phyloP scores from a whole-genome alignment of 1,284 basidiomycete species.

The Paramarasmius palmivorus region DNA sequence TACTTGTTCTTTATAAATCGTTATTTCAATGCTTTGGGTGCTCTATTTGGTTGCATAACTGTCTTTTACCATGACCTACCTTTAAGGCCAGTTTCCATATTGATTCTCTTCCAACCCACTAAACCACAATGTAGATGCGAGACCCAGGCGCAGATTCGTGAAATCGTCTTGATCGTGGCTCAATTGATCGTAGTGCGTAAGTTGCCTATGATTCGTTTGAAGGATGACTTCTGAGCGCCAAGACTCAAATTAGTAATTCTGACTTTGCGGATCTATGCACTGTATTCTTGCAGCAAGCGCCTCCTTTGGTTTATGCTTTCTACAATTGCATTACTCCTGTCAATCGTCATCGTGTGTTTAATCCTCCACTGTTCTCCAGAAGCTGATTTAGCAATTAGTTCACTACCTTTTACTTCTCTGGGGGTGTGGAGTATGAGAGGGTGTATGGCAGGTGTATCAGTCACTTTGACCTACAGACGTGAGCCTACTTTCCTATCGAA shows the following conservation, averaged over 20 bases:
- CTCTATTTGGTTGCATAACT: not conserved
- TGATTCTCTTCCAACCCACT: too few species aligned
- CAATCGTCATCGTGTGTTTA: not conserved
- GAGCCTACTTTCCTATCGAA: too few species aligned
- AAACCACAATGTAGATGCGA: not conserved
- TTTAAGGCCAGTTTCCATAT: too few species aligned
- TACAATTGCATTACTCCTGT: not conserved
- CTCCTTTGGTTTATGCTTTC: conserved; percentile 1
- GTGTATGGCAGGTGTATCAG: not conserved
- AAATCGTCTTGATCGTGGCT: not conserved
- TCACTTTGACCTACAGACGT: conserved; percentile 1
- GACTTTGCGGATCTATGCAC: conserved; percentile 8
- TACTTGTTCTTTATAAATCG: conserved; percentile 7
- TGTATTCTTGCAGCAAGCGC: conserved; percentile 6
- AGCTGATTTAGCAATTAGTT: not conserved
- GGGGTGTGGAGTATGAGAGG: not conserved
- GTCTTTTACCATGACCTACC: conserved; percentile 2
- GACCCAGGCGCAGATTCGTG: not conserved
- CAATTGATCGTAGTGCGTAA: conserved; percentile 5
- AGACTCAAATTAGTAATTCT: conserved; percentile 1
- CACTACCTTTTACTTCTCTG: not conserved
- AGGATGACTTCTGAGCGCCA: not conserved
- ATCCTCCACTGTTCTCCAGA: not conserved
- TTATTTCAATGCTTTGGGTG: conserved; percentile 3
- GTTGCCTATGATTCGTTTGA: not conserved